Conservation (phyloP, 2,329 filamentous ascomycete species). For the Fusarium sp. region DNA sequence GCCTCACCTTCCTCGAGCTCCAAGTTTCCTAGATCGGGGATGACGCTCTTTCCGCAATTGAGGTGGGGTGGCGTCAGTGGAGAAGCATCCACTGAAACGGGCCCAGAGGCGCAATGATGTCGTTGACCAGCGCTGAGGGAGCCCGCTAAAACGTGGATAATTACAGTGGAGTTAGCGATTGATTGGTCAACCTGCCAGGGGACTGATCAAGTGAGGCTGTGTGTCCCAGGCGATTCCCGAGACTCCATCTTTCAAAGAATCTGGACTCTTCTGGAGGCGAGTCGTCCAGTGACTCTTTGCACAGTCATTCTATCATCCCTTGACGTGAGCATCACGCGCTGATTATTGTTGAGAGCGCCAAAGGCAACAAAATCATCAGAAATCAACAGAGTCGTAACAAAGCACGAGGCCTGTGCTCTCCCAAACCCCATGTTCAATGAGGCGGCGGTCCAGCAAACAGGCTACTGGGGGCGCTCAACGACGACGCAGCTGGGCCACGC, state of each 20-base stretch:
- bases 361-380: background rate
- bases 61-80: constrained; percentile 33
- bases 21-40: constrained; percentile 15
- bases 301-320: background rate
- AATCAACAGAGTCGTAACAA: background rate
- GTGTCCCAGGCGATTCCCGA: constrained; percentile 10
- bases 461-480: constrained; percentile 25
- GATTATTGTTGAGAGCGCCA: background rate
- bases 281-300: constrained; percentile 6
- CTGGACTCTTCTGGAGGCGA: constrained; percentile 18
- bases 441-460: constrained; percentile 26
- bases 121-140: constrained; percentile 5
- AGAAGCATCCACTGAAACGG: background rate
- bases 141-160: constrained; percentile 3
- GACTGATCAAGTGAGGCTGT: constrained; percentile 33
- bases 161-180: background rate
- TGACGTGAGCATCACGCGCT: background rate
- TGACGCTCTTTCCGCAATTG: constrained; percentile 16
- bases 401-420: background rate
- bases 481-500: background rate
- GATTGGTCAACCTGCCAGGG: constrained; percentile 29
- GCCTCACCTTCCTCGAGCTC: background rate
- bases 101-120: constrained; percentile 8
- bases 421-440: background rate
- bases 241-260: constrained; percentile 8